phyloP scores from a whole-genome alignment of 1,284 basidiomycete genomes.

The Wolfiporia cocos region DNA sequence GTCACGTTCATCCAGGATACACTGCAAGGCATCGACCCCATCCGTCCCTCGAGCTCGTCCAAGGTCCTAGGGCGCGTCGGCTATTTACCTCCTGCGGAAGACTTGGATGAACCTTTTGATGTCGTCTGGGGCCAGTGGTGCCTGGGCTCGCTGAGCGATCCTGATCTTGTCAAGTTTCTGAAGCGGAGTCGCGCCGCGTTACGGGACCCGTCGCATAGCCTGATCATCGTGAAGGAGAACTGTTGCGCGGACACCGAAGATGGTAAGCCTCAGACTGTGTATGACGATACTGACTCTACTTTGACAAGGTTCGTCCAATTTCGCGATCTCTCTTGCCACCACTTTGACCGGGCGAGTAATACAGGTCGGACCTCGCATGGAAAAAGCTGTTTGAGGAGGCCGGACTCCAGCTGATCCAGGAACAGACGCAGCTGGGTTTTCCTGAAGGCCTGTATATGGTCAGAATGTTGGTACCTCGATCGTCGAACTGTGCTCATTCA shows the following conservation, averaged over 20 bases:
- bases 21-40: slow-evolving; percentile 74
- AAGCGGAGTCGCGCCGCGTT: slow-evolving; percentile 53
- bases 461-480: slow-evolving; percentile 61
- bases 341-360: background rate
- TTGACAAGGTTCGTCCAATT: slow-evolving; percentile 58
- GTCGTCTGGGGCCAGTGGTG: slow-evolving; percentile 96
- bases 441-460: slow-evolving; percentile 77
- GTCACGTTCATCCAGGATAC: slow-evolving; percentile 78
- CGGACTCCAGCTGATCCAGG: slow-evolving; percentile 59
- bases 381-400: slow-evolving; percentile 67
- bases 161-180: slow-evolving; percentile 75
- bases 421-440: slow-evolving; percentile 75
- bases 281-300: slow-evolving; percentile 86
- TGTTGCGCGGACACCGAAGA: slow-evolving; percentile 58
- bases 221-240: slow-evolving; percentile 92
- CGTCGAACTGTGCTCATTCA: background rate
- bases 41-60: slow-evolving; percentile 36
- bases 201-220: slow-evolving; percentile 38
- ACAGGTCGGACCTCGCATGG: slow-evolving; percentile 81
- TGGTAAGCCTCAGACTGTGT: slow-evolving; percentile 51
- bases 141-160: slow-evolving; percentile 79
- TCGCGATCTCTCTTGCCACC: background rate
- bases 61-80: slow-evolving; percentile 55
- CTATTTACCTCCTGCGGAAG: slow-evolving; percentile 31
- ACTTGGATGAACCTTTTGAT: slow-evolving; percentile 53